These are phyloP conservation scores for Lasiosphaeria hispida DNA, from an alignment of 495 filamentous ascomycete genomes.

Conservation along the genomic window DNA sequence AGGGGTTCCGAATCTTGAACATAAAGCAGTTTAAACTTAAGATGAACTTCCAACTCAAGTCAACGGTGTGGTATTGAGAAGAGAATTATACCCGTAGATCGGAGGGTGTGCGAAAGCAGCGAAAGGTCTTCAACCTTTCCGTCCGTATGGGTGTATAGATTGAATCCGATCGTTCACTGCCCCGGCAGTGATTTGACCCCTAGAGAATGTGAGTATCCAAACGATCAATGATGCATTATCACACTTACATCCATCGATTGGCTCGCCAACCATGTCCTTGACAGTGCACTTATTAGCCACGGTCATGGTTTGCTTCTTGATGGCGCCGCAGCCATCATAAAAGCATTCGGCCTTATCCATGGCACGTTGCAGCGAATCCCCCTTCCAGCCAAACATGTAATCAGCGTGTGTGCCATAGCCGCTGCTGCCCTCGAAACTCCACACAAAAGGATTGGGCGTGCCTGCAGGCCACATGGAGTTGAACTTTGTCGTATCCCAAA, in stretches of 20 bases:
- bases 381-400: conserved; percentile 36
- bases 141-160: too few species aligned
- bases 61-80: too few species aligned
- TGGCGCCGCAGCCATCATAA: conserved; percentile 39
- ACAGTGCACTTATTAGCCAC: conserved; percentile 42
- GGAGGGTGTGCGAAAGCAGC: too few species aligned
- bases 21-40: too few species aligned
- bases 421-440: conserved; percentile 14
- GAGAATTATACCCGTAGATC: too few species aligned
- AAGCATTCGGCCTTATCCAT: conserved; percentile 40
- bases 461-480: conserved; percentile 43
- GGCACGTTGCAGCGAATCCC: conserved; percentile 39
- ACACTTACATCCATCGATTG: conserved; percentile 47
- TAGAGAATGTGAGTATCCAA: too few species aligned
- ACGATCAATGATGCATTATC: too few species aligned
- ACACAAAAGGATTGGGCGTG: conserved; percentile 42
- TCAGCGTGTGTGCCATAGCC: conserved; percentile 21
- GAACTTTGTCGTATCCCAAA: conserved; percentile 49
- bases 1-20: too few species aligned
- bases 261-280: conserved; percentile 37
- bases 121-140: too few species aligned
- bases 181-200: too few species aligned
- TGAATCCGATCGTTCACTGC: too few species aligned
- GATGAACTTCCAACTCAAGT: too few species aligned
- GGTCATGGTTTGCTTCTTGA: conserved; percentile 39